phyloP scores from a whole-genome alignment of 2,329 filamentous ascomycete species.

The Pseudocercospora macadamiae region DNA sequence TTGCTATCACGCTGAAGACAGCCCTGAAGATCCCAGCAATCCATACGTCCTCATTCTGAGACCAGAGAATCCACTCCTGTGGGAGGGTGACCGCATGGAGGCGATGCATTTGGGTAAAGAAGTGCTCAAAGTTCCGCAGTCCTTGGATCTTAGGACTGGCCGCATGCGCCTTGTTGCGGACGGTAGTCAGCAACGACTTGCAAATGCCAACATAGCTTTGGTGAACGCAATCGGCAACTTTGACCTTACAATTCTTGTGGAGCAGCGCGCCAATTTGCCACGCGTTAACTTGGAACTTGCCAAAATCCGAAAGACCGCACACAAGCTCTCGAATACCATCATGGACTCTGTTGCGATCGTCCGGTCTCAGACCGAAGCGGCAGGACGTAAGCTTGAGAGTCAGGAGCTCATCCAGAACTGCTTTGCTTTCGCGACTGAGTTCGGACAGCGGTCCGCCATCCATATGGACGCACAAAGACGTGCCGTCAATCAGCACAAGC shows the following conservation, averaged over 20 bases:
- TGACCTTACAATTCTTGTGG: slow-evolving; percentile 85
- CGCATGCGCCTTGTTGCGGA: slow-evolving; percentile 87
- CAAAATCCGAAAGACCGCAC: slow-evolving; percentile 93
- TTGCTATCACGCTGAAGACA: slow-evolving; percentile 70
- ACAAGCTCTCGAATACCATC: slow-evolving; percentile 95
- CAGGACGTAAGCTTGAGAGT: slow-evolving; percentile 69
- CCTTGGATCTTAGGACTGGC: slow-evolving; percentile 80
- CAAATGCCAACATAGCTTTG: slow-evolving; percentile 78
- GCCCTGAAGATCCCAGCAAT: slow-evolving; percentile 72
- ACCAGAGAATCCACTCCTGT: slow-evolving; percentile 76
- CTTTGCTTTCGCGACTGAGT: slow-evolving; percentile 98
- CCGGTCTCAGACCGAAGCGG: slow-evolving; percentile 71
- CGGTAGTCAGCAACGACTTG: slow-evolving; percentile 76
- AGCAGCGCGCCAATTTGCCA: slow-evolving; percentile 89
- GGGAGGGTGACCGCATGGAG: slow-evolving; percentile 75
- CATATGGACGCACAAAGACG: slow-evolving; percentile 96
- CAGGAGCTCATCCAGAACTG: slow-evolving; percentile 97
- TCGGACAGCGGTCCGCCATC: slow-evolving; percentile 88
- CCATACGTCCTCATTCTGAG: slow-evolving; percentile 84
- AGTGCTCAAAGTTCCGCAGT: slow-evolving; percentile 69
- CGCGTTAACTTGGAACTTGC: slow-evolving; percentile 89
- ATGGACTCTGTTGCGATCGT: slow-evolving; percentile 98
- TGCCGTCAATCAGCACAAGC: slow-evolving; percentile 95
- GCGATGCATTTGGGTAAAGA: slow-evolving; percentile 49
- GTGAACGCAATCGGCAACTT: slow-evolving; percentile 79